A percentile compares a stretch with the other conserved stretches of the same genome.
phyloP scores from a whole-genome alignment of 331 rosid species.

The Pyrus hybrid region DNA sequence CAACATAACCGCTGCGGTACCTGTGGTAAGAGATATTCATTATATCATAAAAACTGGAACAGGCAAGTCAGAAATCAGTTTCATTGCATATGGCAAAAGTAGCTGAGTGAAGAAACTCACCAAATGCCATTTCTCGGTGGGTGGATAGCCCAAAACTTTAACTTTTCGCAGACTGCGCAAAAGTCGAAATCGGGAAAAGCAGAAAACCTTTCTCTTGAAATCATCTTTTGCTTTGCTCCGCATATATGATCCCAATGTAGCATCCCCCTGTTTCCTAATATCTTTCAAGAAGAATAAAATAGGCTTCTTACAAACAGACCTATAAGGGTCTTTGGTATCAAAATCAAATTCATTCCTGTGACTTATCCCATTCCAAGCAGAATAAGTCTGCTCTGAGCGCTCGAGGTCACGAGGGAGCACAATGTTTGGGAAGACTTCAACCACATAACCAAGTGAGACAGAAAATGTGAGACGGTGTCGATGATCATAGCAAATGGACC shows the following conservation, averaged over 20 bases:
- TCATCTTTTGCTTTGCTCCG: slow-evolving; percentile 42
- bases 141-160: slow-evolving; percentile 38
- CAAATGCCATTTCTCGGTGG: slow-evolving; percentile 63
- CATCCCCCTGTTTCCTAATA: too few species aligned
- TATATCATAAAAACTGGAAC: background rate
- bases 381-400: slow-evolving; percentile 66
- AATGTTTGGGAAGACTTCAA: slow-evolving; percentile 54
- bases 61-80: background rate
- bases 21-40: slow-evolving; percentile 16
- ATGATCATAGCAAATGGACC: slow-evolving; percentile 56
- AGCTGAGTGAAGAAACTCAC: slow-evolving; percentile 25
- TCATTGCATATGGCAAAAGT: background rate
- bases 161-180: slow-evolving; percentile 36
- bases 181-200: slow-evolving; percentile 47
- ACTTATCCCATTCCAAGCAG: slow-evolving; percentile 70
- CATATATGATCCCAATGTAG: slow-evolving; percentile 49
- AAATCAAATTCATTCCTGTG: slow-evolving; percentile 54
- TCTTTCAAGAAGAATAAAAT: too few species aligned
- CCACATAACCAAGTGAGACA: slow-evolving; percentile 60
- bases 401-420: slow-evolving; percentile 67
- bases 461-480: slow-evolving; percentile 41
- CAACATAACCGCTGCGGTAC: slow-evolving; percentile 72
- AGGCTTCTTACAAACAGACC: too few species aligned
- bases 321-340: slow-evolving; percentile 58
- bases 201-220: slow-evolving; percentile 47